Conservation (phyloP, 1,139 yeast species). For the Chernovozyma sophiae-reginae region DNA sequence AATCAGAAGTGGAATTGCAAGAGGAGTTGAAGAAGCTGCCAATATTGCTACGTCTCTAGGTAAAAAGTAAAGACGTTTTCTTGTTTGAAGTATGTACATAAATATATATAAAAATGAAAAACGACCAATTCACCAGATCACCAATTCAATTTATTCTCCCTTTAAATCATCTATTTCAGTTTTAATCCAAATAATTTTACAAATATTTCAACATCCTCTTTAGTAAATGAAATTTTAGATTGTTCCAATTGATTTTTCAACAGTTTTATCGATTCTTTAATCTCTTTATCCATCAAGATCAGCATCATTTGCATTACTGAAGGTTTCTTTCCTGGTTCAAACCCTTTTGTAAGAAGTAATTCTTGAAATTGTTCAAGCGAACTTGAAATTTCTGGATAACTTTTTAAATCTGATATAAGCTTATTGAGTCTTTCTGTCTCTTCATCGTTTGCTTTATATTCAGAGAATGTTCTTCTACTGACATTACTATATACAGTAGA, state of each 20-base stretch:
- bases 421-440: conserved; percentile 17
- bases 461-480: neutral
- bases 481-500: neutral
- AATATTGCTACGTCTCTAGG: conserved; percentile 77
- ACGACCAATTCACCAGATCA: too few species aligned
- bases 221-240: conserved; percentile 28
- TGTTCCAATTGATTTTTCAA: conserved; percentile 31
- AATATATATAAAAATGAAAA: neutral
- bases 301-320: conserved; percentile 35
- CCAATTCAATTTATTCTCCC: neutral
- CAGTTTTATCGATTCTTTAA: conserved; percentile 26
- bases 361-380: conserved; percentile 29
- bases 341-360: conserved; percentile 31
- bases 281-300: conserved; percentile 34
- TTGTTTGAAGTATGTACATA: neutral
- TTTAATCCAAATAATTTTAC: conserved; percentile 19
- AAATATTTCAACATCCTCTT: conserved; percentile 32
- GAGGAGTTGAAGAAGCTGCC: conserved; percentile 90
- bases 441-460: conserved; percentile 9
- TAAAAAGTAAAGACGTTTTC: conserved; percentile 40
- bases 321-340: conserved; percentile 29
- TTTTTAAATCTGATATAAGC: conserved; percentile 16
- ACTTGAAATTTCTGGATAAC: conserved; percentile 26
- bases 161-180: conserved; percentile 7
- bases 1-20: conserved; percentile 79